These are phyloP conservation scores for Leptomonas pyrrhocoris DNA, from an alignment of 208 protist genomes.

Conservation along the genomic window DNA sequence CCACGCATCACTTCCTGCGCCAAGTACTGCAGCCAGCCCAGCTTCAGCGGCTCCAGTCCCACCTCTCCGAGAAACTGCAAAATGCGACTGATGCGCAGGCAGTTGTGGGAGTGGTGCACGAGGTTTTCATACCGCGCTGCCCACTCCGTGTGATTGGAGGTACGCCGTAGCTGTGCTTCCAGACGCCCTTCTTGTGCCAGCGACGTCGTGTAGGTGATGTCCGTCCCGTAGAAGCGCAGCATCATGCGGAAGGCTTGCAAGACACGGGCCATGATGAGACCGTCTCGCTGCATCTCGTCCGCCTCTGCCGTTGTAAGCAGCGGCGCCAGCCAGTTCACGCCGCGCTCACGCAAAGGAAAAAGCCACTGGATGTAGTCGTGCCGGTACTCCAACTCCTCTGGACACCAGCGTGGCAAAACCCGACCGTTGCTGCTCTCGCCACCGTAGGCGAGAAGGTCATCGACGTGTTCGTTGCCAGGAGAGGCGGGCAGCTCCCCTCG, in stretches of 20 bases:
- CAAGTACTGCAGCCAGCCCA: slow-evolving; percentile 57
- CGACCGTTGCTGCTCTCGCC: background rate
- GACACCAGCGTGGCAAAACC: slow-evolving; percentile 11
- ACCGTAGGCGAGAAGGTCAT: slow-evolving; percentile 44
- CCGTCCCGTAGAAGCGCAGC: slow-evolving; percentile 81
- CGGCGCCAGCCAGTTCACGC: slow-evolving; percentile 68
- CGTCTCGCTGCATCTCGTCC: slow-evolving; percentile 41
- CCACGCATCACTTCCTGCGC: slow-evolving; percentile 41
- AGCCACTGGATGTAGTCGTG: slow-evolving; percentile 85
- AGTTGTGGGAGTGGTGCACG: slow-evolving; percentile 52
- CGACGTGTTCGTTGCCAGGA: slow-evolving; percentile 39
- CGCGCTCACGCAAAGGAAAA: slow-evolving; percentile 75
- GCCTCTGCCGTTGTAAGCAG: slow-evolving; percentile 58
- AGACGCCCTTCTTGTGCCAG: background rate
- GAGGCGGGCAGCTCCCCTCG: slow-evolving; percentile 6
- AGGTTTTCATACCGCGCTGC: slow-evolving; percentile 52
- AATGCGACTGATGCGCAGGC: slow-evolving; percentile 75
- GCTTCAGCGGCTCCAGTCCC: slow-evolving; percentile 63
- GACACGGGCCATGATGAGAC: slow-evolving; percentile 42
- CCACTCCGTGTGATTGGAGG: slow-evolving; percentile 8
- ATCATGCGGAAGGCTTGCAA: slow-evolving; percentile 63
- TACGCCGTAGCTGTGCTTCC: slow-evolving; percentile 17
- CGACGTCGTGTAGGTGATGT: slow-evolving; percentile 21
- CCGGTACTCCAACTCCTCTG: slow-evolving; percentile 52
- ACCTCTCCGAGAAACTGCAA: slow-evolving; percentile 74